Conservation (phyloP, 2,329 filamentous ascomycete species). For the Trichoderma atrobrunneum region DNA sequence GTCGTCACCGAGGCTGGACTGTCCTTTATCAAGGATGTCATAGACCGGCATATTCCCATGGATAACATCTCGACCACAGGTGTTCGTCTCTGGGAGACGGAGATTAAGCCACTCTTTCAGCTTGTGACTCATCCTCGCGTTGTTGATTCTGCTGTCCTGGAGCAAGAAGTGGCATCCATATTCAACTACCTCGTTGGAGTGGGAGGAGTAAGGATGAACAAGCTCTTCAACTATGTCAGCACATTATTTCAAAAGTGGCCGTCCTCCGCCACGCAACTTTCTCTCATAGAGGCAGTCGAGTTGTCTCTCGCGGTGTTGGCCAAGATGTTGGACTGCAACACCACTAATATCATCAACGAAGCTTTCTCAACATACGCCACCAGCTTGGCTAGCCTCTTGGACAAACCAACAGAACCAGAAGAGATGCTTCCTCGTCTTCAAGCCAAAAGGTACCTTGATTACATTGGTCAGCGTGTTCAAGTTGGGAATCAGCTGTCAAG, state of each 20-base stretch:
- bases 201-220: conserved; percentile 31
- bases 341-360: conserved; percentile 32
- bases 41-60: conserved; percentile 27
- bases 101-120: conserved; percentile 34
- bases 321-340: conserved; percentile 38
- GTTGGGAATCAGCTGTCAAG: conserved; percentile 26
- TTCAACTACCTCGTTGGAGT: conserved; percentile 37
- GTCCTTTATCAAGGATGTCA: conserved; percentile 26
- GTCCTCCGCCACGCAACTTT: conserved; percentile 3
- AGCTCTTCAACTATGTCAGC: conserved; percentile 33
- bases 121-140: conserved; percentile 36
- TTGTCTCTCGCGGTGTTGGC: conserved; percentile 33
- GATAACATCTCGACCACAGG: neutral
- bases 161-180: conserved; percentile 36
- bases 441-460: conserved; percentile 31
- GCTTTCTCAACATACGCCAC: conserved; percentile 19
- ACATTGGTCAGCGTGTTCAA: conserved; percentile 32
- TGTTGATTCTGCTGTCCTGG: conserved; percentile 38
- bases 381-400: conserved; percentile 26
- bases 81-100: conserved; percentile 26
- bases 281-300: conserved; percentile 27
- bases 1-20: conserved; percentile 32
- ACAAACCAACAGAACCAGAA: conserved; percentile 15
- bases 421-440: conserved; percentile 31
- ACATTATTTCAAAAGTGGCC: conserved; percentile 24